Conservation (phyloP, 2,329 filamentous ascomycete species). For the Aplosporella prunicola region DNA sequence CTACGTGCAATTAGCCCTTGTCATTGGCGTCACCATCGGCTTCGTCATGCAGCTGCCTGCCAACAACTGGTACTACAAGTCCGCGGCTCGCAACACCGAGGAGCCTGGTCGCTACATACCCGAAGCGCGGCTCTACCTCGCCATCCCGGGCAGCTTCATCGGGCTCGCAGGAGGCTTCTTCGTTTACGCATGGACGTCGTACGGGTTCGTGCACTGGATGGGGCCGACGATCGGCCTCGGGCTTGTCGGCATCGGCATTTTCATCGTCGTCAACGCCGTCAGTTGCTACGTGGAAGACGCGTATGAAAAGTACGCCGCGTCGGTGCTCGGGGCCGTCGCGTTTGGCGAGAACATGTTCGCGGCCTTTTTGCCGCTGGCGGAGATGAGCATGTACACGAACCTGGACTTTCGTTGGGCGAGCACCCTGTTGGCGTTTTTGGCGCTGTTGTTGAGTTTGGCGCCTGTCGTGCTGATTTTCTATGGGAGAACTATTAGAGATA, state of each 20-base stretch:
- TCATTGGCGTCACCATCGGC: slow-evolving; percentile 38
- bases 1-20: slow-evolving; percentile 36
- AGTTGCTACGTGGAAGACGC: slow-evolving; percentile 41
- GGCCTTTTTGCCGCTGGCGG: slow-evolving; percentile 39
- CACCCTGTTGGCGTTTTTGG: slow-evolving; percentile 36
- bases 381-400: slow-evolving; percentile 38
- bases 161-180: slow-evolving; percentile 24
- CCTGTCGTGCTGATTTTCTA: slow-evolving; percentile 37
- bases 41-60: slow-evolving; percentile 28
- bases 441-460: slow-evolving; percentile 34
- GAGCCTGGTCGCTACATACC: slow-evolving; percentile 31
- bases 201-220: slow-evolving; percentile 17
- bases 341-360: slow-evolving; percentile 42
- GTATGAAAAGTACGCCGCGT: slow-evolving; percentile 42
- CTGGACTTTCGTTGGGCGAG: slow-evolving; percentile 43
- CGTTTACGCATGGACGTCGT: slow-evolving; percentile 21
- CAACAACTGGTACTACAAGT: slow-evolving; percentile 24
- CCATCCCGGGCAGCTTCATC: slow-evolving; percentile 33
- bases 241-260: slow-evolving; percentile 22
- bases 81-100: slow-evolving; percentile 26
- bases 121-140: slow-evolving; percentile 35
- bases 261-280: slow-evolving; percentile 37
- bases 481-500: slow-evolving; percentile 31
- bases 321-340: slow-evolving; percentile 40
- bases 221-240: slow-evolving; percentile 20